Evolutionary conservation across 2,329 filamentous ascomycete genomes (phyloP), one percentile per base, ranked within the genome.

Genomic region (Pseudofabraea citricarpa): DNA sequence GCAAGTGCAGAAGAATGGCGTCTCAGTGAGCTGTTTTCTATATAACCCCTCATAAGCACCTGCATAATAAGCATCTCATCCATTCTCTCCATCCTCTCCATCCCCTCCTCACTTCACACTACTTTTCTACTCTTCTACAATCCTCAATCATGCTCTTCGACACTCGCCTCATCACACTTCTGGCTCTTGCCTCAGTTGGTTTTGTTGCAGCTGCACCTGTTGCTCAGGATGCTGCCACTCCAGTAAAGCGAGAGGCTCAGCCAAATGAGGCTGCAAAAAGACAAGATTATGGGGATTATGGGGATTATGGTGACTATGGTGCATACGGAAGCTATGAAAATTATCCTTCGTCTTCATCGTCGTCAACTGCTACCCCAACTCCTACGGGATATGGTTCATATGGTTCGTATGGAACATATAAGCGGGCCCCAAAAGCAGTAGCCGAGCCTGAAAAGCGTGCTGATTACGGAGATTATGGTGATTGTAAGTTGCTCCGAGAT

Each of bases 171-270:
- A 35, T 53, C 32, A 22, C 45, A 23, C 5, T 54, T 23, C 29
- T 56, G n/a, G 45, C 39, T 31, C 44, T 42, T 27, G 48, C 52
- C 20, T 49, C 52, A 15, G 44, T 46, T 26, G 44, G 43, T 21
- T 15, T 39, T 24, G 50, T 47, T 19, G 32, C 41, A 29, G 51
- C 49, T 40, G 40, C 45, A n/a, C 52, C 51, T 36, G 45, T 43
- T 35, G 41, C 49, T 22, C 20, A 45, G 18, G 27, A 31, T 2
- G 27, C 27, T n/a, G 27, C 5, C 16, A n/a, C n/a, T n/a, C n/a
- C n/a, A n/a, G n/a, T n/a, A n/a, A n/a, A n/a, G n/a, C n/a, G n/a
- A n/a, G n/a, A n/a, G n/a, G 19, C 22, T 15, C 32, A 31, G n/a
- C 22, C 35, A 31, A 27, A 38, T 18, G 26, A 46, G 40, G 45